Percentiles rank a stretch among this genome's conserved stretches.
Conservation (phyloP, 169 alveolate species). For the Eimeria falciformis region DNA sequence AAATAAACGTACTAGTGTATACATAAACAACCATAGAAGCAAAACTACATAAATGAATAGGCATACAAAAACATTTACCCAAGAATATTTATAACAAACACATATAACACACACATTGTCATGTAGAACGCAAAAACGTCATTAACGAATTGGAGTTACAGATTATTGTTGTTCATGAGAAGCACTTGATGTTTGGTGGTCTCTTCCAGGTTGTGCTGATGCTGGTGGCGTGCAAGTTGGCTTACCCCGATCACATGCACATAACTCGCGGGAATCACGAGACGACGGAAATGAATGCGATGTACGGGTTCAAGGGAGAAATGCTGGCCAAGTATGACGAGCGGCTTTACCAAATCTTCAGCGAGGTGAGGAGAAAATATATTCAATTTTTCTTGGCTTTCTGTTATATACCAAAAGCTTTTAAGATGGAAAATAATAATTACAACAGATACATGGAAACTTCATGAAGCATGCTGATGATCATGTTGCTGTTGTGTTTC, state of each 20-base stretch:
- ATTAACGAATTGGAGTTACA: too few relatives aligned
- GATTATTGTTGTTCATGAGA: neutral
- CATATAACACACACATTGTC: too few relatives aligned
- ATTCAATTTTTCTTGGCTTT: too few relatives aligned
- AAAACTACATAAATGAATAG: neutral
- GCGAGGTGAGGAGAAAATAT: constrained; percentile 78
- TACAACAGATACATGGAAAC: too few relatives aligned
- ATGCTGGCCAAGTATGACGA: constrained; percentile 97
- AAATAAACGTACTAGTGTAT: constrained; percentile 75
- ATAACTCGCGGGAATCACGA: constrained; percentile 99
- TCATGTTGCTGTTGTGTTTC: neutral
- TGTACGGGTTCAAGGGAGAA: constrained; percentile 99
- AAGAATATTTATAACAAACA: too few relatives aligned
- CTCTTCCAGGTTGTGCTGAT: constrained; percentile 75
- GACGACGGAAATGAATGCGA: constrained; percentile 96
- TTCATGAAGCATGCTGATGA: too few relatives aligned
- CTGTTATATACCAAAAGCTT: too few relatives aligned
- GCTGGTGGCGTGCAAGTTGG: constrained; percentile 81
- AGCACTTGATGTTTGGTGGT: neutral
- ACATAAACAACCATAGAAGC: neutral
- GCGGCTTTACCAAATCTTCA: constrained; percentile 94
- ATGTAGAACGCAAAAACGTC: too few relatives aligned
- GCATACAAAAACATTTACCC: neutral
- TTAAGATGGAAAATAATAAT: too few relatives aligned
- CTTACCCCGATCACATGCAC: constrained; percentile 96